phyloP scores from a whole-genome alignment of 192 early-diverging fungal species.

The Phlyctochytrium bullatum region DNA sequence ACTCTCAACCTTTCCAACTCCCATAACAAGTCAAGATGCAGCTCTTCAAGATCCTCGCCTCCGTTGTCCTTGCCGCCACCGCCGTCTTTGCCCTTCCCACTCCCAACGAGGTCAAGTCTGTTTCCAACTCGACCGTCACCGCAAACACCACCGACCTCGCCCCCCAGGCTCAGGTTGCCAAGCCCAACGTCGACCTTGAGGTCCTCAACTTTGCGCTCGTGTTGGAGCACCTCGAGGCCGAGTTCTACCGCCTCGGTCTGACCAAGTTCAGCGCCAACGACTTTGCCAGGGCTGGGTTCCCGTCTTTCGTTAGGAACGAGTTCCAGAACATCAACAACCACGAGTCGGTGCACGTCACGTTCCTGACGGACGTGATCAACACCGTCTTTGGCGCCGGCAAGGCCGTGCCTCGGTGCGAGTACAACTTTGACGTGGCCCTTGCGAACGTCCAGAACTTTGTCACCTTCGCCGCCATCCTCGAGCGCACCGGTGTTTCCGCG shows the following conservation, averaged over 20 bases:
- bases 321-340: slow-evolving; percentile 27
- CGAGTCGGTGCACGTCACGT: slow-evolving; percentile 38
- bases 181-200: slow-evolving; percentile 25
- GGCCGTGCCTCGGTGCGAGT: slow-evolving; percentile 33
- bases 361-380: slow-evolving; percentile 26
- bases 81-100: too few relatives aligned
- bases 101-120: too few relatives aligned
- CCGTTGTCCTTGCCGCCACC: too few relatives aligned
- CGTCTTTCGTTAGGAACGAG: slow-evolving; percentile 18
- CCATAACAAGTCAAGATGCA: too few relatives aligned
- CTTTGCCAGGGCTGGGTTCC: slow-evolving; percentile 33
- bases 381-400: slow-evolving; percentile 29
- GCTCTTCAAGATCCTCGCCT: too few relatives aligned
- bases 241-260: slow-evolving; percentile 32
- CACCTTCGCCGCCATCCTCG: slow-evolving; percentile 41
- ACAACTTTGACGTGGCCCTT: slow-evolving; percentile 38
- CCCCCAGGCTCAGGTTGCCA: not conserved
- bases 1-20: too few relatives aligned
- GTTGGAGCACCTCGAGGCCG: slow-evolving; percentile 38
- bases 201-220: slow-evolving; percentile 47
- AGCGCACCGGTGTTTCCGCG: slow-evolving; percentile 50
- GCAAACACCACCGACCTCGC: not conserved
- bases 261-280: slow-evolving; percentile 22
- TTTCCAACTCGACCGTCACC: not conserved
- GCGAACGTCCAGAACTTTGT: slow-evolving; percentile 39